Base-by-base conservation (phyloP, 108 stramenopile species). In the Heterococcus sp. region DNA sequence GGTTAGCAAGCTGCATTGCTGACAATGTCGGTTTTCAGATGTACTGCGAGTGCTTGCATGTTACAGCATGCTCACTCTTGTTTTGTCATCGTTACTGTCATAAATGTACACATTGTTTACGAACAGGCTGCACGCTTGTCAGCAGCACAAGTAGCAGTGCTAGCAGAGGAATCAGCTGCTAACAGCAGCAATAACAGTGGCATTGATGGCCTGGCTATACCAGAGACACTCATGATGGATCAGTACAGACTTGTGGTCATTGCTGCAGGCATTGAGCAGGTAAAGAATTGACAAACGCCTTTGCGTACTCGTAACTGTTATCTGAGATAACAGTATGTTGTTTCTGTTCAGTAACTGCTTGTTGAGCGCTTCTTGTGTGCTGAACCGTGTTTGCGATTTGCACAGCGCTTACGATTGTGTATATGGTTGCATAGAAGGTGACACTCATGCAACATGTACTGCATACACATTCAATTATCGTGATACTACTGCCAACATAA, bases 191-290 rank as follows among this genome's bases (percentile, higher is more conserved):
- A 58, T 21, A 14, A 58, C 14, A 58, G 14, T 58, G 46, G 46
- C 21, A 58, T 80, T 31, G 78, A 80, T 37, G 78, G 69, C 36
- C 72, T 69, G 35, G 78, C 79, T 32, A 71, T 80, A 21, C 79
- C 79, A 26, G 79, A 80, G 79, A 80, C 79, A 64, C 65, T 80
- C 65, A 33, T 40, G 68, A 65, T 80, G 65, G 79, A 80, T 66
- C 38, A 70, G 26, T 37, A 70, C 72, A 71, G 79, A 38, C 58
- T 80, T 32, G 68, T 80, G 39, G 38, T 80, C 38, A 70, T 72
- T 38, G 79, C 79, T 33, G 79, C 79, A 32, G 79, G 37, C 38
- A 72, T 63, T 65, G 79, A 80, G 79, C 79, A 80, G 65, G n/a
- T n/a, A n/a, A n/a, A n/a, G n/a, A n/a, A n/a, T n/a, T n/a, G n/a